Base-by-base conservation (phyloP, 1,139 yeast species). In the Arxiozyma heterogenica region DNA sequence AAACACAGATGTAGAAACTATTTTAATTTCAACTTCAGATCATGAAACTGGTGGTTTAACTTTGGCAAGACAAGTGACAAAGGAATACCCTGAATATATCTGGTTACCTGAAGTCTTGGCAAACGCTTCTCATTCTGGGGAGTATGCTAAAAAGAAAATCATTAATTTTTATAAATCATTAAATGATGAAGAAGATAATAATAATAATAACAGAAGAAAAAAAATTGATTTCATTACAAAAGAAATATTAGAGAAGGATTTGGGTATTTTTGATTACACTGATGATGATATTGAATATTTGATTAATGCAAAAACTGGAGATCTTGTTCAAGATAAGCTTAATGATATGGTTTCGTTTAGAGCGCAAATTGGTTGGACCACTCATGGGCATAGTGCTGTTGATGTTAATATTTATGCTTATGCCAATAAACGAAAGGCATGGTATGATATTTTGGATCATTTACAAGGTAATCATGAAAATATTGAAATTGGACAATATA, bases 21-120 rank as follows among this genome's bases (percentile, higher is more conserved):
- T 85, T 50, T 78, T 87, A 43, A 73, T 89, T 48, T 80, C 90
- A 27, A 87, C 95, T 3, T 84, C 93, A 27, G 96, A 89, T 67
- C 96, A 89, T 70, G 96, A 89, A 68, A 89, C 96, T 45, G 96
- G 96, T 58, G 96, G 96, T 1, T 74, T 89, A 61, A 81, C 81
- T 30, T 77, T 86, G 50, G 88, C 94, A 1, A 80, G 88, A 71
- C 96, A 89, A 72, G 71, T 85, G 25, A 68, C 82, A 9, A 71
- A 75, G 39, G 66, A 68, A 17, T 82, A 82, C 59, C 88, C 87
- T 2, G 86, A 82, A 44, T 83, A 87, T 63, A 63, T 81, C 53
- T 88, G 96, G 96, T 79, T 77, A 61, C 96, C 96, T 5, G 80
- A 82, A 61, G 86, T 79, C 18, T 74, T 89, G 54, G 68, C 74